phyloP scores from a whole-genome alignment of 1,139 yeast species.

The Arxiozyma slooffiae region DNA sequence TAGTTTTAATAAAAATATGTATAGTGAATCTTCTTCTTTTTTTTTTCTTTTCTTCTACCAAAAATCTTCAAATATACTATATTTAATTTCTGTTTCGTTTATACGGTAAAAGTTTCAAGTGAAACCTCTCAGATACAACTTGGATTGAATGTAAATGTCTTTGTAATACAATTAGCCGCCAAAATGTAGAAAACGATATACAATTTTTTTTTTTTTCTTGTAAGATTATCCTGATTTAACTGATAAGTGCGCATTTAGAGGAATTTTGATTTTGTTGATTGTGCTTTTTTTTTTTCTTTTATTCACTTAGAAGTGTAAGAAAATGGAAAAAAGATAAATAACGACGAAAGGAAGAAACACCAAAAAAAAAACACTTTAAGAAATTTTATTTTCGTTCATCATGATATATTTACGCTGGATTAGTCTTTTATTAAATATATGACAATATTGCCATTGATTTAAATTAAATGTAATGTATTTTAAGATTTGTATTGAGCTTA shows the following conservation, averaged over 20 bases:
- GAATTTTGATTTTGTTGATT: background rate
- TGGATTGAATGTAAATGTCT: background rate
- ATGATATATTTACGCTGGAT: no score
- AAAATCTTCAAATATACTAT: background rate
- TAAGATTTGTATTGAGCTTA: background rate
- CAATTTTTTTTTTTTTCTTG: background rate
- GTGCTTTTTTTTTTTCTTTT: no score
- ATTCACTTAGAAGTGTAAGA: background rate
- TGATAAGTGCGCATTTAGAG: background rate
- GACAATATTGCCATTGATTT: no score
- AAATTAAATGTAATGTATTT: no score
- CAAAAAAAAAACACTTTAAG: no score
- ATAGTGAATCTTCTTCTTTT: background rate
- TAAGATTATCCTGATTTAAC: background rate
- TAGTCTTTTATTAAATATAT: no score
- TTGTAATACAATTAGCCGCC: background rate
- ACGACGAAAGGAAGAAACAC: no score
- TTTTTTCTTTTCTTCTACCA: no score
- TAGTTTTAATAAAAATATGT: no score
- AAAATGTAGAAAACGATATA: background rate
- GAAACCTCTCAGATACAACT: background rate
- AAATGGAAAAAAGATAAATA: no score
- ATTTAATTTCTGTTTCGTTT: background rate
- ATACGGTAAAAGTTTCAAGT: background rate
- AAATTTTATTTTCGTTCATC: background rate